These are phyloP conservation scores for Suillus decipiens DNA, from an alignment of 768 basidiomycete genomes.

Conservation along the genomic window DNA sequence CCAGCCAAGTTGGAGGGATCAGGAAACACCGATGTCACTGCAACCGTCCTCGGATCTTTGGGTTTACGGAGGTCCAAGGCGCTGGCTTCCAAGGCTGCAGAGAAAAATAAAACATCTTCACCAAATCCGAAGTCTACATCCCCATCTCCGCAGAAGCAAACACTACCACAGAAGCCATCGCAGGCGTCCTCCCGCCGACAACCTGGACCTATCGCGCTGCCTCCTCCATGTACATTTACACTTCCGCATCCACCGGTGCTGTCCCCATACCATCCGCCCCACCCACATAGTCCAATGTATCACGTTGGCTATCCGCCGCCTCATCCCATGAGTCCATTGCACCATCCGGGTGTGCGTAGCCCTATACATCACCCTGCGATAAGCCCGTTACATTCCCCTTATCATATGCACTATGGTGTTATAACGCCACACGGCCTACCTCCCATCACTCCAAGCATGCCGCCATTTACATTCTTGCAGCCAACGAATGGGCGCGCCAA, in stretches of 20 bases:
- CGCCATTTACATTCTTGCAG: constrained; percentile 83
- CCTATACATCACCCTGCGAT: constrained; percentile 30
- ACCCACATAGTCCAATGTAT: constrained; percentile 41
- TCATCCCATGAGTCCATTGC: constrained; percentile 37
- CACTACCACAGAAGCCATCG: constrained; percentile 13
- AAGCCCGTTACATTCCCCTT: constrained; percentile 21
- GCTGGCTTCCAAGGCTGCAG: constrained; percentile 25
- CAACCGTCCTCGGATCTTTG: constrained; percentile 28
- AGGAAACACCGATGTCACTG: constrained; percentile 16
- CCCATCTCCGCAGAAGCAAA: constrained; percentile 8
- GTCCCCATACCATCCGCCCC: constrained; percentile 28
- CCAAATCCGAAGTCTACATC: constrained; percentile 22
- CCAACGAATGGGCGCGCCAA: constrained; percentile 28
- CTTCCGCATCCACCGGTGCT: constrained; percentile 40
- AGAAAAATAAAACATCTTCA: constrained; percentile 20
- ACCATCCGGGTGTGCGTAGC: constrained; percentile 39
- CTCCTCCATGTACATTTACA: constrained; percentile 53
- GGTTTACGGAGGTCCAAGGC: constrained; percentile 31
- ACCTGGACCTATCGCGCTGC: constrained; percentile 71
- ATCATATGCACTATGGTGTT: constrained; percentile 32
- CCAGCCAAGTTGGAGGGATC: constrained; percentile 21
- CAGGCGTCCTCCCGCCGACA: constrained; percentile 45
- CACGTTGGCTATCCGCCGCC: constrained; percentile 35
- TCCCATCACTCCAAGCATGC: constrained; percentile 97
- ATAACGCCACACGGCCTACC: constrained; percentile 83